Base-by-base conservation (phyloP, 2,329 filamentous ascomycete genomes). In the Ophiobolus disseminans region DNA sequence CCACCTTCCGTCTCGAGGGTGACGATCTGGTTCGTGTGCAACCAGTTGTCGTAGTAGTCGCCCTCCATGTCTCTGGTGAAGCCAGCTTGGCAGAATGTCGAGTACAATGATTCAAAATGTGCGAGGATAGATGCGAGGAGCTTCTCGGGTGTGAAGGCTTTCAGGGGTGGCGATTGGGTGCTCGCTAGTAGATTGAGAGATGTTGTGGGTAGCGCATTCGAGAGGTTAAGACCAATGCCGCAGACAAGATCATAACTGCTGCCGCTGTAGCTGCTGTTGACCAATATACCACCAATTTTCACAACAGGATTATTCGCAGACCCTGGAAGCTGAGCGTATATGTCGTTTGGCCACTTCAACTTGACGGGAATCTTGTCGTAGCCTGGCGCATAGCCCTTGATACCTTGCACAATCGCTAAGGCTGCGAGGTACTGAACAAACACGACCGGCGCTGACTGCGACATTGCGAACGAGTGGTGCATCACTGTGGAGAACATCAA, bases 341-440 rank as follows among this genome's bases (percentile, higher is more conserved):
- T 90, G 68, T 99, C 94, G 65, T 99, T 99, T 9, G 94, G 94
- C 94, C 94, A 99, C 73, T 99, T 99, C 23, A 99, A 76, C 69
- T 89, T 91, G 31, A 99, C 81, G 0, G 90, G 89, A 4, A 97
- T 73, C 0, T 84, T 78, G 5, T 84, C 80, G 72, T 95, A 97
- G 6, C 87, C 90, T 2, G 75, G 74, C 39, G 87, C 91, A 66
- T 97, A 97, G 20, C 80, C 82, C 55, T 89, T 87, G 54, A 97
- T 86, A 0, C 90, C 93, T 53, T 90, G 84, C 2, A 95, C 88
- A 32, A 93, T 88, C 31, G 94, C 92, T 36, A 99, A 84, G 1
- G 91, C 92, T 0, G 91, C 86, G 11, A 99, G 82, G 69, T 99
- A 99, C 72, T 97, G 94, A 21, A 97, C 81, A 73, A 99, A 97